Percentiles rank a stretch among this genome's conserved stretches.
Conservation (phyloP, 2,329 filamentous ascomycete species). For the Periconia sp. region DNA sequence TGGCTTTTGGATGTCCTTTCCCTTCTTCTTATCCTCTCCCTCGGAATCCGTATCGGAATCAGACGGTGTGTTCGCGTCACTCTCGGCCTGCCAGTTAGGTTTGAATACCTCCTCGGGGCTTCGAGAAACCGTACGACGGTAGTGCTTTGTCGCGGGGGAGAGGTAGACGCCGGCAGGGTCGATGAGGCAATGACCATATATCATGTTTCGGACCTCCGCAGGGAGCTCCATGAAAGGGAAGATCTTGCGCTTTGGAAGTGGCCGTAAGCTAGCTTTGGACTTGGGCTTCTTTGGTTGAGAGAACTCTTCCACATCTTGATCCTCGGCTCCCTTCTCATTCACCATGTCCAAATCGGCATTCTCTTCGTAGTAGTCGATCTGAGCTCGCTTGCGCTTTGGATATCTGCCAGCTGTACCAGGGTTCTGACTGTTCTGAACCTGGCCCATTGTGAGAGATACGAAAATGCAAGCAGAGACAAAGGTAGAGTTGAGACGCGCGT, state of each 20-base stretch:
- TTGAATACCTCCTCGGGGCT: conserved; percentile 12
- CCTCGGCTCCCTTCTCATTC: conserved; percentile 9
- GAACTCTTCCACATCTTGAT: conserved; percentile 19
- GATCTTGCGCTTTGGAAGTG: conserved; percentile 36
- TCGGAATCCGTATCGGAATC: not conserved
- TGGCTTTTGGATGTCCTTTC: not conserved
- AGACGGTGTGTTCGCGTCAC: not conserved
- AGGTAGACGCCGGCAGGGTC: conserved; percentile 36
- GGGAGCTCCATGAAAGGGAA: conserved; percentile 44
- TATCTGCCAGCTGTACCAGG: conserved; percentile 30
- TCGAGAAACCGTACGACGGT: conserved; percentile 36
- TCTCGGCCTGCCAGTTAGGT: no score
- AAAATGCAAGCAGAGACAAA: not conserved
- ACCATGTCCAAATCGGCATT: conserved; percentile 27
- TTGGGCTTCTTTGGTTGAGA: conserved; percentile 30
- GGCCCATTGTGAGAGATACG: conserved; percentile 20
- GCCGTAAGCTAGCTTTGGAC: conserved; percentile 13
- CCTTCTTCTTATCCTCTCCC: not conserved
- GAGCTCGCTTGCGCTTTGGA: conserved; percentile 42
- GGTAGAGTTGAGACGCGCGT: conserved; percentile 12
- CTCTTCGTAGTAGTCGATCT: conserved; percentile 37
- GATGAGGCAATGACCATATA: conserved; percentile 36
- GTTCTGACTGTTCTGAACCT: conserved; percentile 15
- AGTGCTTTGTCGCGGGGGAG: conserved; percentile 25
- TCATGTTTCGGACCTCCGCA: conserved; percentile 41